Conservation (phyloP, 345 rosid genomes). For the Corchorus olitorius region DNA sequence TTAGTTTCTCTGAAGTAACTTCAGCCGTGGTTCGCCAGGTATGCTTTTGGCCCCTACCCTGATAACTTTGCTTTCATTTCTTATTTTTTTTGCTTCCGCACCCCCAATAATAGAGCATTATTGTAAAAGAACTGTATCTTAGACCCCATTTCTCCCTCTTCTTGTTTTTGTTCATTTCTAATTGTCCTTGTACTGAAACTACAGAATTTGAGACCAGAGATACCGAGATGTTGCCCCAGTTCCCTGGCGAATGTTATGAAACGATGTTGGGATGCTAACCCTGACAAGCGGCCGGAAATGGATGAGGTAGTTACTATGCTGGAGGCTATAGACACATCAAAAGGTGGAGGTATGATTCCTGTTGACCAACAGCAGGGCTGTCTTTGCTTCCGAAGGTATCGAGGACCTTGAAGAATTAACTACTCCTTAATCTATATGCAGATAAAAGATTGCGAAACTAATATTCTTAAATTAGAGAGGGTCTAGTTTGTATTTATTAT, state of each 20-base stretch:
- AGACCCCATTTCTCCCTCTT: not conserved
- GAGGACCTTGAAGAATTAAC: constrained; percentile 69
- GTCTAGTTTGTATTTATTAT: constrained; percentile 21
- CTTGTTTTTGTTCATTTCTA: not conserved
- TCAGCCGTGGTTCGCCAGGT: constrained; percentile 98
- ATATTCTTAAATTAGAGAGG: not conserved
- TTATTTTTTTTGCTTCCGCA: not conserved
- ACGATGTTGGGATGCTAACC: constrained; percentile 95
- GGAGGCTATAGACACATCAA: constrained; percentile 85
- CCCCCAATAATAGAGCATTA: not conserved
- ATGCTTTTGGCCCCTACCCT: not conserved
- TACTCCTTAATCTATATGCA: not conserved
- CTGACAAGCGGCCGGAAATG: constrained; percentile 96
- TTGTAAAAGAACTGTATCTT: not conserved
- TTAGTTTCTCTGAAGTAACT: constrained; percentile 93
- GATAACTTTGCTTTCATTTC: not conserved
- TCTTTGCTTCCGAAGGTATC: constrained; percentile 76
- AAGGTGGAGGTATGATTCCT: constrained; percentile 99
- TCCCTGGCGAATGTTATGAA: constrained; percentile 90
- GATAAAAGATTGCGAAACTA: constrained; percentile 9
- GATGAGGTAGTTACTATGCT: constrained; percentile 90
- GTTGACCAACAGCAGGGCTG: constrained; percentile 81
- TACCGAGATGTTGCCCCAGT: constrained; percentile 96
- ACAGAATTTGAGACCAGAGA: constrained; percentile 95
- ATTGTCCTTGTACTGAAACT: constrained; percentile 11